Evolutionary conservation across 371 early-diverging fungal species (phyloP), one percentile per base, ranked within the genome.

Genomic region (Apophysomyces sp.): DNA sequence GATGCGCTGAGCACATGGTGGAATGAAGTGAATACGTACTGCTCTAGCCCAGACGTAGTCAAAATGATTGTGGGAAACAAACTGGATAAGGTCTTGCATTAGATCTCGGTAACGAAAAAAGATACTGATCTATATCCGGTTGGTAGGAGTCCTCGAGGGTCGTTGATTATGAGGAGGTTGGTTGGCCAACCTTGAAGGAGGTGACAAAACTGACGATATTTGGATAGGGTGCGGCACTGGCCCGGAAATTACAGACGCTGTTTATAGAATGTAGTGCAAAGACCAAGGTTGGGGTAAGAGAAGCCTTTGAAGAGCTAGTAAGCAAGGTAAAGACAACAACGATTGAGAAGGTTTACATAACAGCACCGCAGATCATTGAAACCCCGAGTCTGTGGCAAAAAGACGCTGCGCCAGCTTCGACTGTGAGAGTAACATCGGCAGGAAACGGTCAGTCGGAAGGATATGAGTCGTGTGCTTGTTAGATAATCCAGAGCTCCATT

Each of bases 11-110:
- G 92, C 61, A 86, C 81, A 13, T 99, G 99, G 99, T 89, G 97
- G 72, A 90, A 85, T 34, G 99, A 99, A 76, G 88, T 98, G 28
- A 92, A 92, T 56, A 94, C 94, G n/a, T 97, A 96, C 71, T 88
- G 93, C 56, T 87, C 93, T 8, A 87, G 79, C 61, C 84, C 86
- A 55, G 90, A 93, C 44, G 91, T 96, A 27, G 92, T 98, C 39
- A 95, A 94, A 77, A 98, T 98, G 91, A 88, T 98, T 72, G 93
- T 98, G 15, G 99, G 98, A 51, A 98, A 98, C 78, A 98, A 98
- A 77, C 89, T 94, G 31, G 99, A 98, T 75, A 95, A 94, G 85
- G 92, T 86, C 5, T n/a, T n/a, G n/a, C n/a, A n/a, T n/a, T n/a
- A n/a, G n/a, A n/a, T n/a, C n/a, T n/a, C n/a, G n/a, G n/a, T n/a